Base-by-base conservation (phyloP, 2,329 filamentous ascomycete genomes). In the Teratosphaeria zuluensis region DNA sequence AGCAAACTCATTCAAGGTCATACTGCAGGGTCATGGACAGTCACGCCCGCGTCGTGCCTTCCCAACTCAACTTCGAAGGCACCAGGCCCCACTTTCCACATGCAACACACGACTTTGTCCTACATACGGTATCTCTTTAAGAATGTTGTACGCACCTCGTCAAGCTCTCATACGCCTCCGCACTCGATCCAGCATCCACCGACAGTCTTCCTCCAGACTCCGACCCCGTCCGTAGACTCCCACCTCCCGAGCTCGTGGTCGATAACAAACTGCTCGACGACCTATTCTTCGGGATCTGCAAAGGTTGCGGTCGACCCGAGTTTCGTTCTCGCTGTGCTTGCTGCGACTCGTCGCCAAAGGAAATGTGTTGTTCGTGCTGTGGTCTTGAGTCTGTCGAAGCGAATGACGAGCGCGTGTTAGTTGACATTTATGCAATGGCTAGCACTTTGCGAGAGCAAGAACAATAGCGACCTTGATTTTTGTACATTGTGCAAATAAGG, bases 171-270 rank as follows among this genome's bases (percentile, higher is more conserved):
- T 84, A 84, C 65, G 56, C 58, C 58, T 89, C 87, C 66, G 78
- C 74, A 64, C 81, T 79, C 61, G 83, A 78, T 56, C 84, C 82
- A 59, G 84, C 85, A 73, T 94, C 90, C 69, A 92, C 85, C 55
- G 90, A 92, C 75, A 90, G 86, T 61, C 88, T 86, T 38, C 46
- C 53, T 71, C 85, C 80, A 75, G 83, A 78, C 64, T 80, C 78
- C 63, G 81, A 83, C 64, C 86, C 83, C 74, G 72, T 69, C 63
- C 53, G 75, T 73, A 57, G 71, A 67, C 38, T 73, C 61, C 48
- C 61, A 57, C 28, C 66, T 59, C 48, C 42, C 63, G 58, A 60
- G 62, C 60, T 46, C 31, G 71, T 69, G 42, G 19, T 48, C 42
- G 71, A 62, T 42, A 77, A 74, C 64, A 81, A 73, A 63, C 76